Percentiles rank a stretch among this genome's conserved stretches.
phyloP scores from a whole-genome alignment of 148 eudicot genomes.

The Heliosperma pusillum region DNA sequence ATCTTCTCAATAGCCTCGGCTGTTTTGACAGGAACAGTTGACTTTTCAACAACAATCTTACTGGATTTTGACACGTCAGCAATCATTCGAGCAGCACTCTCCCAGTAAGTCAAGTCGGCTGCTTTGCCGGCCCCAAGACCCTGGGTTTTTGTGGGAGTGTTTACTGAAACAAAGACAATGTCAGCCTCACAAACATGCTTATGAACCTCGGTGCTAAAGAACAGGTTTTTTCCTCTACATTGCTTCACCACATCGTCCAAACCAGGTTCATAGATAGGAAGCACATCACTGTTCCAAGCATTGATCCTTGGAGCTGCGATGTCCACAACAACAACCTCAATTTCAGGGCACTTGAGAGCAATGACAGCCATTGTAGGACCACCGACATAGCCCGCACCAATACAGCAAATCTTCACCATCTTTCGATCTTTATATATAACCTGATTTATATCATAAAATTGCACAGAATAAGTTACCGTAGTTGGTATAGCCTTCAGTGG shows the following conservation, averaged over 20 bases:
- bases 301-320: slow-evolving; percentile 54
- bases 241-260: slow-evolving; percentile 68
- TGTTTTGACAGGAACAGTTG: slow-evolving; percentile 76
- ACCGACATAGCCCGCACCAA: slow-evolving; percentile 82
- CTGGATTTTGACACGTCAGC: slow-evolving; percentile 75
- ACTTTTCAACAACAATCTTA: slow-evolving; percentile 75
- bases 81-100: slow-evolving; percentile 77
- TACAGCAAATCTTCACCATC: slow-evolving; percentile 79
- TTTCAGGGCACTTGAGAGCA: slow-evolving; percentile 64
- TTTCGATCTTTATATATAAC: slow-evolving; percentile 12
- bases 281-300: slow-evolving; percentile 73
- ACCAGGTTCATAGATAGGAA: slow-evolving; percentile 81
- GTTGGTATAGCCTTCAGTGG: not conserved
- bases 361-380: slow-evolving; percentile 87
- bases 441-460: slow-evolving; percentile 13
- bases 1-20: slow-evolving; percentile 79
- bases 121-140: slow-evolving; percentile 85
- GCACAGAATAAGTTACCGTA: not conserved
- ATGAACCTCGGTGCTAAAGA: slow-evolving; percentile 64
- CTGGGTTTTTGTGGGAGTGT: slow-evolving; percentile 73
- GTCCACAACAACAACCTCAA: slow-evolving; percentile 64
- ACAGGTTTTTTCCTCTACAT: slow-evolving; percentile 73
- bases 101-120: slow-evolving; percentile 77
- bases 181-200: slow-evolving; percentile 70
- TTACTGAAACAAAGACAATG: slow-evolving; percentile 70